Evolutionary conservation across 371 early-diverging fungal genomes (phyloP).

Genomic region (Mycotypha africana): DNA sequence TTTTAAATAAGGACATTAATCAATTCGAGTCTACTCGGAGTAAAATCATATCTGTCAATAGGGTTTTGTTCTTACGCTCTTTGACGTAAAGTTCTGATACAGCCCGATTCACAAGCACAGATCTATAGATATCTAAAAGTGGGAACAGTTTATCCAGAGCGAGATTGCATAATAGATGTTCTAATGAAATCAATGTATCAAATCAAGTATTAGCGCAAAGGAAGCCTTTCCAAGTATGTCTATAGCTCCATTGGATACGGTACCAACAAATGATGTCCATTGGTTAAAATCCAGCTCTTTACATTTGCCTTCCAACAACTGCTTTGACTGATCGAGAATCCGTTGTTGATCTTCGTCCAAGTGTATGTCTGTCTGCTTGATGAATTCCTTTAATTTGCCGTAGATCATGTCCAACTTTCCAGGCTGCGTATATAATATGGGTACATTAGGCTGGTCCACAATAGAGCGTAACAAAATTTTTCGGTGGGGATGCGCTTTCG

Average conservation of each 20-base stretch:
- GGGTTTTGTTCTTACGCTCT: slow-evolving; percentile 33
- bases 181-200: slow-evolving; percentile 20
- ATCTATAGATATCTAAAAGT: slow-evolving; percentile 59
- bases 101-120: slow-evolving; percentile 39
- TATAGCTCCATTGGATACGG: not conserved
- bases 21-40: no score
- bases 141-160: slow-evolving; percentile 56
- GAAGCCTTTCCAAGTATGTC: no score
- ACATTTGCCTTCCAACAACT: slow-evolving; percentile 12
- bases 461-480: slow-evolving; percentile 35
- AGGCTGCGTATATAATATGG: slow-evolving; percentile 49
- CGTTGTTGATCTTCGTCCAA: slow-evolving; percentile 19
- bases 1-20: not conserved
- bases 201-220: no score
- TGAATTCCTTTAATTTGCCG: slow-evolving; percentile 44
- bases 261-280: slow-evolving; percentile 38
- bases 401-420: slow-evolving; percentile 57
- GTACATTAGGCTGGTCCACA: slow-evolving; percentile 31
- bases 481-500: slow-evolving; percentile 68
- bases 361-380: slow-evolving; percentile 19
- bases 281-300: slow-evolving; percentile 12
- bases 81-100: slow-evolving; percentile 41
- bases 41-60: no score
- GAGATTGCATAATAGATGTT: slow-evolving; percentile 27
- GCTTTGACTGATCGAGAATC: slow-evolving; percentile 19